phyloP scores from a whole-genome alignment of 345 rosid genomes.

The Excoecaria agallocha region DNA sequence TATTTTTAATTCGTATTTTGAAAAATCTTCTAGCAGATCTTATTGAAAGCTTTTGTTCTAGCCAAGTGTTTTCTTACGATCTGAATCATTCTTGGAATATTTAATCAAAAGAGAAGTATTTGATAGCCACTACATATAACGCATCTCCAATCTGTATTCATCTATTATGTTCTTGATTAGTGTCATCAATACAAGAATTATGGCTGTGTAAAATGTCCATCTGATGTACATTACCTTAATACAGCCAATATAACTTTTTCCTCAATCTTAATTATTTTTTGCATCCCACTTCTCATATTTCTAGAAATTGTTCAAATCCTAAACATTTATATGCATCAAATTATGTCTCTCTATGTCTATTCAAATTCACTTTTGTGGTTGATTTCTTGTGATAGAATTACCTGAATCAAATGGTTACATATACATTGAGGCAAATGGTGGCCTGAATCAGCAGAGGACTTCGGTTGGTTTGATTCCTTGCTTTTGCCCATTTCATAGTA shows the following conservation, averaged over 20 bases:
- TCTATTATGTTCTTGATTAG: neutral
- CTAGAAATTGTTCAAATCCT: neutral
- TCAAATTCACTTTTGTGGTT: neutral
- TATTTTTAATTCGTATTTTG: neutral
- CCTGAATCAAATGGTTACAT: slow-evolving; percentile 96
- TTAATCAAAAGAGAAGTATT: neutral
- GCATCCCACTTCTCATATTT: neutral
- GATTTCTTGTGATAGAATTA: slow-evolving; percentile 47
- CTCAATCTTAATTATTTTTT: neutral
- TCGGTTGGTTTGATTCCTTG: slow-evolving; percentile 68
- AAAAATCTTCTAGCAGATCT: neutral
- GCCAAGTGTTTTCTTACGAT: neutral
- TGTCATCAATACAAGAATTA: neutral
- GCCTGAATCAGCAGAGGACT: slow-evolving; percentile 96
- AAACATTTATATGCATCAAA: neutral
- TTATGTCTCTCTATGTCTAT: neutral
- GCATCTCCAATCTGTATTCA: neutral
- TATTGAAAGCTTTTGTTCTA: neutral
- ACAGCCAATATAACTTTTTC: neutral
- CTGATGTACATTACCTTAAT: neutral
- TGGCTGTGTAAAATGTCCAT: neutral
- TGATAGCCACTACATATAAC: neutral
- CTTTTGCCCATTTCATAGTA: neutral
- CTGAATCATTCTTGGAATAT: neutral
- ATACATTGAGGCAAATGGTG: slow-evolving; percentile 97